phyloP scores from a whole-genome alignment of 78 protist genomes.

The Creolimax fragrantissima region DNA sequence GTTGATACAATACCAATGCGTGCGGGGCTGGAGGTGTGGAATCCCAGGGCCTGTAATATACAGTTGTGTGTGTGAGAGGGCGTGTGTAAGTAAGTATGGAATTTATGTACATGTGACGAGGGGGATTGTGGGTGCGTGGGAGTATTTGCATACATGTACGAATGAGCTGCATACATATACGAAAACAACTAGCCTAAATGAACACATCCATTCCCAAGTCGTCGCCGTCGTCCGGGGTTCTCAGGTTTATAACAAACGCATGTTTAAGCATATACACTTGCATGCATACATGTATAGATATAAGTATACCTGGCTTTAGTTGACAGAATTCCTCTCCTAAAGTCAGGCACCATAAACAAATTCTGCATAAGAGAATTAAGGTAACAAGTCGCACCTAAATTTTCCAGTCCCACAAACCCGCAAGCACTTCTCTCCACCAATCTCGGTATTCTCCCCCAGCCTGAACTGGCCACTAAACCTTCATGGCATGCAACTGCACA shows the following conservation, averaged over 20 bases:
- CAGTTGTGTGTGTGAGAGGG: too few relatives aligned
- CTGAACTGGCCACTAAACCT: neutral
- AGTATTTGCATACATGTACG: too few relatives aligned
- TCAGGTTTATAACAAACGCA: too few relatives aligned
- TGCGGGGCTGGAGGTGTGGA: neutral
- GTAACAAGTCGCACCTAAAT: slow-evolving; percentile 87
- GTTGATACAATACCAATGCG: slow-evolving; percentile 43
- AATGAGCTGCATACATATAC: too few relatives aligned
- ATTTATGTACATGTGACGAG: too few relatives aligned
- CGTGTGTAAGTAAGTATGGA: too few relatives aligned
- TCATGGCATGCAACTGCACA: neutral
- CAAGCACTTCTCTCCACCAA: neutral
- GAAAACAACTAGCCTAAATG: too few relatives aligned
- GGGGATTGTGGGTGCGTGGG: too few relatives aligned
- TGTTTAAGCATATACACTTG: too few relatives aligned
- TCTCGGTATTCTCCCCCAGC: neutral
- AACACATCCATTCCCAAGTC: too few relatives aligned
- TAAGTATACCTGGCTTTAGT: neutral
- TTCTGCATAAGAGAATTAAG: slow-evolving; percentile 72
- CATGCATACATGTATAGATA: too few relatives aligned
- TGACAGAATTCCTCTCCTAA: neutral
- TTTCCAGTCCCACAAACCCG: slow-evolving; percentile 37
- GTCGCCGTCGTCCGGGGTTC: too few relatives aligned
- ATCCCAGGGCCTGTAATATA: neutral
- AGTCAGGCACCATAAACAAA: neutral